Evolutionary conservation across 192 early-diverging fungal species (phyloP), one percentile per base, ranked within the genome.

Genomic region (Entomortierella parvispora): DNA sequence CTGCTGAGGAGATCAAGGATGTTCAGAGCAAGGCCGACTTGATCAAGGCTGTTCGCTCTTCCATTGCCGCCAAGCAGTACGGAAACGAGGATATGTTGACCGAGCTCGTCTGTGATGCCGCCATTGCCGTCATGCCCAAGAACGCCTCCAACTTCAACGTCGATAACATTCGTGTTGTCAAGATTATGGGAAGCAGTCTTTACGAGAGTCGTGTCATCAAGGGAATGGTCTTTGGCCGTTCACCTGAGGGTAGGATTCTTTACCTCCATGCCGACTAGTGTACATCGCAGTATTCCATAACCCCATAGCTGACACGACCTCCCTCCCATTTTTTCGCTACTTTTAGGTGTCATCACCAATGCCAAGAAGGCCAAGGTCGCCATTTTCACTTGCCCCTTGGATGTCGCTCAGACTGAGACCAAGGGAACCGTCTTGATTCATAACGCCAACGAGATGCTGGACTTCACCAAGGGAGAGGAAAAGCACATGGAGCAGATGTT

Each of bases 381-480:
- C 44, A 91, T 99, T 68, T 99, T 95, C 79, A 90, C 93, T 17
- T 99, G 95, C 80, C 89, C 94, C 11, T 86, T 99, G 51, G 97
- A 99, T 79, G 89, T 96, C 52, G 84, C 92, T 9, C 90, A 95
- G 81, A 99, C 97, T 29, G 97, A 99, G 81, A 99, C 97, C 45
- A 99, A 99, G 90, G 97, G 97, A 53, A 99, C 97, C 18, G 97
- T 99, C 49, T 86, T 99, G 79, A 94, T 99, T 81, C 92, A 96
- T 74, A 97, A 92, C 80, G 97, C 97, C 47, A 82, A 87, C 54
- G 97, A 98, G 79, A 98, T 99, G 97, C 86, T 98, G 28, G 91
- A 93, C 78, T 99, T 97, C 81, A 93, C 91, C 52, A 95, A 95
- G 82, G 97, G 92, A 58, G 97, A 99, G 82, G 97, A 99, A 82